Conservation (phyloP, 1,284 basidiomycete genomes). For the Chondrostereum purpureum region DNA sequence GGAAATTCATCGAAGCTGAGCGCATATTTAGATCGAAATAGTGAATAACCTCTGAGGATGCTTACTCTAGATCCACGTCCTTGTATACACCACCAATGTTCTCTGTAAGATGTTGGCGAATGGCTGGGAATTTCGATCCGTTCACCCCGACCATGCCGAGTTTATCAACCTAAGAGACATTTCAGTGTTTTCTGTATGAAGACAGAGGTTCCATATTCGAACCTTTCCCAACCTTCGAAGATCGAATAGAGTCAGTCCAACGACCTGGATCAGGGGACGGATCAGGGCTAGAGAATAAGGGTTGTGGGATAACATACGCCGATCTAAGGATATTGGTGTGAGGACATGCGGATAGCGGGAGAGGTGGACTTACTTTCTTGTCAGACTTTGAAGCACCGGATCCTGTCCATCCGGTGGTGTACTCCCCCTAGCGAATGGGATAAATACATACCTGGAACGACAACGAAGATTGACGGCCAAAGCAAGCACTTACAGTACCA, state of each 20-base stretch:
- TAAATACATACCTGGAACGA: background rate
- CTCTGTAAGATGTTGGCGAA: conserved; percentile 73
- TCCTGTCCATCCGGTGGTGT: conserved; percentile 91
- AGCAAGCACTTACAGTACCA: conserved; percentile 46
- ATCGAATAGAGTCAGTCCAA: conserved; percentile 86
- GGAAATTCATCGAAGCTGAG: conserved; percentile 78
- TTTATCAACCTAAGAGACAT: conserved; percentile 45
- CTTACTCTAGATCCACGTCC: conserved; percentile 78
- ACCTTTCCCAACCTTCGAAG: conserved; percentile 83
- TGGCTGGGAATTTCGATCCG: conserved; percentile 81
- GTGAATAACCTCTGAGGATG: no score
- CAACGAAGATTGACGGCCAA: conserved; percentile 1
- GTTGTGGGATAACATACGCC: conserved; percentile 41
- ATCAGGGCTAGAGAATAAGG: conserved; percentile 8
- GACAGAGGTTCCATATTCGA: conserved; percentile 14
- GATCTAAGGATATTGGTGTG: conserved; percentile 41
- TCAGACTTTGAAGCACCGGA: conserved; percentile 89
- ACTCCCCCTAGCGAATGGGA: conserved; percentile 57
- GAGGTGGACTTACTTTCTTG: conserved; percentile 63
- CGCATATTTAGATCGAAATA: background rate
- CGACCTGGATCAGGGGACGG: conserved; percentile 50
- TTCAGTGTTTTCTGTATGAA: conserved; percentile 3
- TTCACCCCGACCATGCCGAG: conserved; percentile 81
- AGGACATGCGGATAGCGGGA: background rate
- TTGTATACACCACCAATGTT: conserved; percentile 84